phyloP scores from a whole-genome alignment of 2,329 filamentous ascomycete species.

The Thielaviopsis ethacetica region DNA sequence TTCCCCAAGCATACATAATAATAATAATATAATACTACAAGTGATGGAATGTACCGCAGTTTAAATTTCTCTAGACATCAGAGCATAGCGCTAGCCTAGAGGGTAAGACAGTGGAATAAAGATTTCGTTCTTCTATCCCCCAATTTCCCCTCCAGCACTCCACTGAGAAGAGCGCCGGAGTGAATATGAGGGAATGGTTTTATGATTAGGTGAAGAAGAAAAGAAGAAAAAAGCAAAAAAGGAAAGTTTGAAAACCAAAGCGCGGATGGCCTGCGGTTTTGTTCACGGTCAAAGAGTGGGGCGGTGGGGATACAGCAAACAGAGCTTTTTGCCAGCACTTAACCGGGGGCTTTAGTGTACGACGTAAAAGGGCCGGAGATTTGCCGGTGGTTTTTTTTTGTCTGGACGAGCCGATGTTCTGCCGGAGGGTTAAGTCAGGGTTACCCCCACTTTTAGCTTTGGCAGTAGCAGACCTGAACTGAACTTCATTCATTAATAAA shows the following conservation, averaged over 20 bases:
- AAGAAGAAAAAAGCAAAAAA: slow-evolving; percentile 15
- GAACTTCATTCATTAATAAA: too few relatives aligned
- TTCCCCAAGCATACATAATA: neutral
- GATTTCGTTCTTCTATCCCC: slow-evolving; percentile 37
- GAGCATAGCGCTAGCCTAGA: slow-evolving; percentile 23
- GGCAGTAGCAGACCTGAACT: too few relatives aligned
- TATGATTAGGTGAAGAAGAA: slow-evolving; percentile 20
- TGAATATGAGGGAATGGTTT: slow-evolving; percentile 45
- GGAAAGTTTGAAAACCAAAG: slow-evolving; percentile 5
- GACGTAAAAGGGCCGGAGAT: too few relatives aligned
- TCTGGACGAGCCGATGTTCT: neutral
- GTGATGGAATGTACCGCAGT: slow-evolving; percentile 17
- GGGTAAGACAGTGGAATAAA: slow-evolving; percentile 27
- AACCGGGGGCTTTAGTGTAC: neutral
- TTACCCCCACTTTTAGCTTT: too few relatives aligned
- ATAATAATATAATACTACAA: too few relatives aligned
- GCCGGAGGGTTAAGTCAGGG: too few relatives aligned
- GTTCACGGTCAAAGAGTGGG: neutral
- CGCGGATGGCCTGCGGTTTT: neutral
- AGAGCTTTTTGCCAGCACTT: neutral
- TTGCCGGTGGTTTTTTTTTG: too few relatives aligned
- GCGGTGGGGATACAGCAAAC: neutral
- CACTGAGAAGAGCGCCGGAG: slow-evolving; percentile 40
- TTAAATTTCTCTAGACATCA: slow-evolving; percentile 21
- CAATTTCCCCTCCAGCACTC: slow-evolving; percentile 54